Evolutionary conservation across 2,329 filamentous ascomycete species (phyloP), one percentile per base, ranked within the genome.

Genomic region (Ascochyta rabiei): DNA sequence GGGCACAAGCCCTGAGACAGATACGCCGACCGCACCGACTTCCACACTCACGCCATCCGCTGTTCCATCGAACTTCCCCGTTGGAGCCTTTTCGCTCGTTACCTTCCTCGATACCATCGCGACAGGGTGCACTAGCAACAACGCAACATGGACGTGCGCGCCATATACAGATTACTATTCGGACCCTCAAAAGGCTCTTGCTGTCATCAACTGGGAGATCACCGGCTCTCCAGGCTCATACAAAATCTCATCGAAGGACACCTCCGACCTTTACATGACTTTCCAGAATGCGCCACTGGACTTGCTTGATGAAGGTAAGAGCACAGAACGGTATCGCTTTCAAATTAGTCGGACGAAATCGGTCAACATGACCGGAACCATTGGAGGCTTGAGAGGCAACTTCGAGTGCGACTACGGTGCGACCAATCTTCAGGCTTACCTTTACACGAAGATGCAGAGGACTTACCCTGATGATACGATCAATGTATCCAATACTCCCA

Each of bases 131-230:
- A 86, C 85, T 0, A 79, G 82, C 13, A 81, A 84, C 61, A 60
- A 82, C 0, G 73, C 78, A 4, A 85, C 85, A 1, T 90, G 86
- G 84, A 77, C 78, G 49, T 90, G 87, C 76, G 84, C 81, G 56
- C 85, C 86, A 1, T 83, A 82, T 64, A 75, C 73, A 2, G 78
- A 78, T 26, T 86, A 84, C 72, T 72, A 75, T 41, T 61, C 74
- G 15, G 71, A 77, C 13, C 66, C 69, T 9, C 69, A 76, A 6
- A 73, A 73, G 4, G 75, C 77, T 18, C 68, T 79, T 4, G 78
- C 82, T 0, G 82, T 80, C 6, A 88, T 89, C 71, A 80, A 83
- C 68, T 89, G 86, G 86, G 78, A 82, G 53, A 85, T 90, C 53
- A 71, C 72, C 2, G 75, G 76, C 1, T 74, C 76, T 0, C 16